Percentiles rank a stretch among this genome's conserved stretches.
Conservation (phyloP, 2,329 filamentous ascomycete genomes). For the Fusarium heterosporum region DNA sequence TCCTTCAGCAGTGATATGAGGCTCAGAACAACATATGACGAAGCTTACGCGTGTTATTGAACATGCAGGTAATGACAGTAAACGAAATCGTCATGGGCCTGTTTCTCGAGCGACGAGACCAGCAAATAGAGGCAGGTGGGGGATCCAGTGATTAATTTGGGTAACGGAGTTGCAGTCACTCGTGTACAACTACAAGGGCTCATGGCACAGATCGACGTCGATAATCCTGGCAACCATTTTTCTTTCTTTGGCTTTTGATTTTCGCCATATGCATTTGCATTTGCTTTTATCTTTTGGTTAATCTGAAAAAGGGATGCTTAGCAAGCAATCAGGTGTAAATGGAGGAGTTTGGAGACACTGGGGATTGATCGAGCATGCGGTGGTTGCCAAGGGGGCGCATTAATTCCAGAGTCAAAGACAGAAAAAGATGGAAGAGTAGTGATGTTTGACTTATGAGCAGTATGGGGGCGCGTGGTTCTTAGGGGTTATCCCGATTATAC, state of each 20-base stretch:
- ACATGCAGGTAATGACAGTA: slow-evolving; percentile 32
- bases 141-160: slow-evolving; percentile 46
- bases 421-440: slow-evolving; percentile 5
- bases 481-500: slow-evolving; percentile 45
- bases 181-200: slow-evolving; percentile 51
- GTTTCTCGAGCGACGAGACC: slow-evolving; percentile 27
- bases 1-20: neutral
- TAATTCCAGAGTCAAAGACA: slow-evolving; percentile 32
- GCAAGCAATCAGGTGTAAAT: slow-evolving; percentile 32
- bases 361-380: slow-evolving; percentile 21
- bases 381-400: slow-evolving; percentile 19
- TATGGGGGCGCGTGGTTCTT: slow-evolving; percentile 38
- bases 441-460: slow-evolving; percentile 29
- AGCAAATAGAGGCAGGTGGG: slow-evolving; percentile 35
- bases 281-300: slow-evolving; percentile 27
- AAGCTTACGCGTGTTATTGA: slow-evolving; percentile 9
- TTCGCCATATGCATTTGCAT: slow-evolving; percentile 31
- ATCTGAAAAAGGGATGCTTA: slow-evolving; percentile 33
- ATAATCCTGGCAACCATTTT: slow-evolving; percentile 33
- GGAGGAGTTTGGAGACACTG: slow-evolving; percentile 24
- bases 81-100: slow-evolving; percentile 34
- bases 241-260: slow-evolving; percentile 18
- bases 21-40: slow-evolving; percentile 5
- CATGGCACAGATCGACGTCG: slow-evolving; percentile 41
- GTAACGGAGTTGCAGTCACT: slow-evolving; percentile 49